phyloP scores from a whole-genome alignment of 305 asterid genomes.

The Fraxinus greggii region DNA sequence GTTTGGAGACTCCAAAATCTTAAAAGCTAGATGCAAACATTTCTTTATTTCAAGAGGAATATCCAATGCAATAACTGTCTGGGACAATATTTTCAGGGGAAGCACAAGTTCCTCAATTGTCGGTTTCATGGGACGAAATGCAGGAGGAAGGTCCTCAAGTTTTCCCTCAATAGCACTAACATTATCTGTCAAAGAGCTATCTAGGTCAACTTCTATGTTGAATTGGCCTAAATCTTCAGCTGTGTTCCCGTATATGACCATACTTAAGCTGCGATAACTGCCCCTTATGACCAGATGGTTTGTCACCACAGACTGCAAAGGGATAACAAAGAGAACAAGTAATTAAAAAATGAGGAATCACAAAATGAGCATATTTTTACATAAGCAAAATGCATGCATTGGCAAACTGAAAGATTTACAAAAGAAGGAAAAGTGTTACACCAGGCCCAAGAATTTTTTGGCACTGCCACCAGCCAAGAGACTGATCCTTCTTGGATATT shows the following conservation, averaged over 20 bases:
- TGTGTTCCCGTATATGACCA: slow-evolving; percentile 94
- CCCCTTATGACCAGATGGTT: slow-evolving; percentile 96
- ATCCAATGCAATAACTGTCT: slow-evolving; percentile 43
- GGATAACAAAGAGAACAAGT: slow-evolving; percentile 2
- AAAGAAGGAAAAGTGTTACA: not conserved
- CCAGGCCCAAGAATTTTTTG: not conserved
- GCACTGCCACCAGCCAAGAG: not conserved
- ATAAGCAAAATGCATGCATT: not conserved
- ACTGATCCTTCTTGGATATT: not conserved
- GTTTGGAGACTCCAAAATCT: slow-evolving; percentile 52
- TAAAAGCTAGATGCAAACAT: slow-evolving; percentile 50
- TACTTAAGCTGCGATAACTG: slow-evolving; percentile 91
- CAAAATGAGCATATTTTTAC: not conserved
- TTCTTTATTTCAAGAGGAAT: slow-evolving; percentile 61
- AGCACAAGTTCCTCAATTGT: slow-evolving; percentile 65
- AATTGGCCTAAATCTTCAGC: slow-evolving; percentile 95
- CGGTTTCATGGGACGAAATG: slow-evolving; percentile 60
- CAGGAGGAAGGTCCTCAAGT: slow-evolving; percentile 90
- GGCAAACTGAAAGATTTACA: not conserved
- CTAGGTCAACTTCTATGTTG: slow-evolving; percentile 88
- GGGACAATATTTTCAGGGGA: slow-evolving; percentile 61
- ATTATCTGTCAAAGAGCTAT: slow-evolving; percentile 73
- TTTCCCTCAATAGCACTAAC: slow-evolving; percentile 77
- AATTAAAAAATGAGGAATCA: not conserved
- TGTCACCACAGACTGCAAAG: slow-evolving; percentile 76